Evolutionary conservation across 2,329 filamentous ascomycete genomes (phyloP), one percentile per base, ranked within the genome.

Genomic region (Fusarium bactridioides): DNA sequence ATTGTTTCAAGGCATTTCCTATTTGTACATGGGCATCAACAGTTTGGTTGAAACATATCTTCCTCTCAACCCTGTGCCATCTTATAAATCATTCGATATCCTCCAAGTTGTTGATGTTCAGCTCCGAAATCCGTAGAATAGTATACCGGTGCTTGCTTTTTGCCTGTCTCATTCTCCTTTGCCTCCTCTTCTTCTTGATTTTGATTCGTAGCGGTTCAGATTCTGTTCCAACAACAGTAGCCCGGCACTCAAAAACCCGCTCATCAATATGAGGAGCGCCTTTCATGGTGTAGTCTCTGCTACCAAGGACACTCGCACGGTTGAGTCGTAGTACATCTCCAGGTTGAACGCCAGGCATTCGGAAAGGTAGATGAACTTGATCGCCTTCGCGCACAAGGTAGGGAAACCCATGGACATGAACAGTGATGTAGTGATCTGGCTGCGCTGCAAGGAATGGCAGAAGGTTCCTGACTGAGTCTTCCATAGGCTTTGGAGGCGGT

Each of bases 81-180:
- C 57, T 59, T 47, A 65, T 64, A 47, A 55, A 55, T 61, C 63
- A 78, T 44, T 82, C 81, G 57, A 85, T 77, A 56, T 85, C 83
- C 54, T 83, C 83, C 54, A 80, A 70, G 27, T 76, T 79, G 73
- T 86, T 85, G 64, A 97, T 86, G 79, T 88, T 91, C 71, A 98
- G 80, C 83, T 98, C 93, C 79, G 92, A 92, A 72, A 99, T 92
- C 79, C 91, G 88, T 82, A 99, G 79, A 27, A 97, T 89, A 6
- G 96, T 99, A 82, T 93, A 97, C 78, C 89, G 88, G 80, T 97
- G 94, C 88, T 99, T 98, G 86, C 94, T 98, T 84, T 88, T 92
- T 15, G 96, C 92, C 66, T 88, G 90, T 85, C 91, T 94, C 55
- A 89, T 87, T 79, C 92, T 87, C 79, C 93, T 85, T 81, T 92